A percentile compares a stretch with the other conserved stretches of the same genome.
These are phyloP conservation scores for Lentinula novae-zelandiae DNA, from an alignment of 1,284 basidiomycete genomes.

Conservation along the genomic window DNA sequence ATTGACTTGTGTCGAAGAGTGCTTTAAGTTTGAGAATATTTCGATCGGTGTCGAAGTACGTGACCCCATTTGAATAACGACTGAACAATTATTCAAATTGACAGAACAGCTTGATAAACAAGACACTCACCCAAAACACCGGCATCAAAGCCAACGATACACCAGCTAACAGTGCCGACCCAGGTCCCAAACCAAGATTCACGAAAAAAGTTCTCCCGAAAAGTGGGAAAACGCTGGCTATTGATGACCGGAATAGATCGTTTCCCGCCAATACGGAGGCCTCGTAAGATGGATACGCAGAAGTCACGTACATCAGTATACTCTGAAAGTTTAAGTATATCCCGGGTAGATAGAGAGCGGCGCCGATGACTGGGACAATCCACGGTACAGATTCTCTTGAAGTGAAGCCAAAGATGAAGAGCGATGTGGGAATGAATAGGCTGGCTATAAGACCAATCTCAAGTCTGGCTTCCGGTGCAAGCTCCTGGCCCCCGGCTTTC, in stretches of 20 bases:
- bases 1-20: too few relatives aligned
- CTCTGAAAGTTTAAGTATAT: conserved; percentile 31
- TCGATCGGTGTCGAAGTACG: neutral
- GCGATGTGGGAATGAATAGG: conserved; percentile 39
- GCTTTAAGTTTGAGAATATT: neutral
- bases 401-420: conserved; percentile 43
- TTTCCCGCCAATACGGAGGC: conserved; percentile 37
- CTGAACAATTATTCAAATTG: neutral
- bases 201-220: conserved; percentile 29
- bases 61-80: conserved; percentile 3
- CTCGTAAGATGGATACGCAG: conserved; percentile 31
- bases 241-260: conserved; percentile 30
- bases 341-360: conserved; percentile 22
- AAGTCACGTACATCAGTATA: conserved; percentile 29
- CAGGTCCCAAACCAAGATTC: conserved; percentile 23
- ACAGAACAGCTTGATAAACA: too few relatives aligned
- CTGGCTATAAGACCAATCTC: conserved; percentile 28
- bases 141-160: conserved; percentile 28
- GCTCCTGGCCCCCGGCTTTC: conserved; percentile 7
- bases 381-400: conserved; percentile 27
- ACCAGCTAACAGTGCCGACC: conserved; percentile 29
- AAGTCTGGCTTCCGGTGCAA: conserved; percentile 20
- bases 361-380: conserved; percentile 24
- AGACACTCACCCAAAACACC: conserved; percentile 13
- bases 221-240: conserved; percentile 36